phyloP scores from a whole-genome alignment of 345 rosid genomes.

The Citrus australasica region DNA sequence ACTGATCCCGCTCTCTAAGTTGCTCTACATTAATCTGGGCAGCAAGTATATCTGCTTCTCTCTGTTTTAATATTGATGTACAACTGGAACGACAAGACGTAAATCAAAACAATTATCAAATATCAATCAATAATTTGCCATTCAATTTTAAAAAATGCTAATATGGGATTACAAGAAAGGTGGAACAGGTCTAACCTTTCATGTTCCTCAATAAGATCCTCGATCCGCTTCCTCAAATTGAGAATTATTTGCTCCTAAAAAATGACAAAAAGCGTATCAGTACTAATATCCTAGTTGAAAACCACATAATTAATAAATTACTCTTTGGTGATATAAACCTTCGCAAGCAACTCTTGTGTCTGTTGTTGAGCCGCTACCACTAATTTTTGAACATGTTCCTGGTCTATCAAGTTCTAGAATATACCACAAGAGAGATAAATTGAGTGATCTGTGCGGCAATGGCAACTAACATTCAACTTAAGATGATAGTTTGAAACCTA shows the following conservation, averaged over 20 bases:
- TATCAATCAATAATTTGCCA: not conserved
- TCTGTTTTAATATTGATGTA: conserved; percentile 52
- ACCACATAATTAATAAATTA: not conserved
- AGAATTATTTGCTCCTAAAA: conserved; percentile 67
- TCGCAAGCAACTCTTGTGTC: conserved; percentile 56
- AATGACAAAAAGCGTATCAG: conserved; percentile 4
- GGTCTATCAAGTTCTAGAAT: conserved; percentile 73
- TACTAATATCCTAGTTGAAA: not conserved
- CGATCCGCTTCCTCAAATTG: conserved; percentile 48
- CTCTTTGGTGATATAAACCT: conserved; percentile 38
- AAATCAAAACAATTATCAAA: not conserved
- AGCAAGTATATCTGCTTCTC: conserved; percentile 61
- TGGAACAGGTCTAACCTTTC: conserved; percentile 47
- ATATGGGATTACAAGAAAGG: not conserved
- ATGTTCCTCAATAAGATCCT: conserved; percentile 59
- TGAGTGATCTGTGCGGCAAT: conserved; percentile 8
- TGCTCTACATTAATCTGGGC: conserved; percentile 61
- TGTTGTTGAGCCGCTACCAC: conserved; percentile 69
- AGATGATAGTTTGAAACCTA: conserved; percentile 32
- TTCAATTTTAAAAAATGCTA: not conserved
- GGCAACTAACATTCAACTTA: not conserved
- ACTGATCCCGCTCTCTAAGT: conserved; percentile 71
- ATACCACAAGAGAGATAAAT: conserved; percentile 11
- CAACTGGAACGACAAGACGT: conserved; percentile 37
- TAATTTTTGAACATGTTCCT: conserved; percentile 63